Evolutionary conservation across 2,329 filamentous ascomycete genomes (phyloP).

Genomic region (Macrophomina pseudophaseolina): DNA sequence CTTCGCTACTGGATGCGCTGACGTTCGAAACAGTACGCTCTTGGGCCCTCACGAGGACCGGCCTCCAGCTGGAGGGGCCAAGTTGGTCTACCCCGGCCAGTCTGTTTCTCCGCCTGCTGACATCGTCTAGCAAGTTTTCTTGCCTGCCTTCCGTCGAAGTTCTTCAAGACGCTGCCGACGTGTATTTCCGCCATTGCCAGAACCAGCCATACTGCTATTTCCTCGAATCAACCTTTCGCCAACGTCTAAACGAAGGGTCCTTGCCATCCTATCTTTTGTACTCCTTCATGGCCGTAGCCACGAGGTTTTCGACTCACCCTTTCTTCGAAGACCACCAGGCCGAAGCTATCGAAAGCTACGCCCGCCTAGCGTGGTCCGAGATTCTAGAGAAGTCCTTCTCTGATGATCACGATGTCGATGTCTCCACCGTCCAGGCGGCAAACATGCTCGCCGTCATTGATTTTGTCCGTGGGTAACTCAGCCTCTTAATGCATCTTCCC

Average conservation of each 20-base stretch:
- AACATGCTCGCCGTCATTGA: slow-evolving; percentile 46
- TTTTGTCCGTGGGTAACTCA: slow-evolving; percentile 40
- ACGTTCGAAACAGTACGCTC: not conserved
- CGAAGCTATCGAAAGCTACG: slow-evolving; percentile 37
- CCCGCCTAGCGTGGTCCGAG: slow-evolving; percentile 41
- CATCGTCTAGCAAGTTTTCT: not conserved
- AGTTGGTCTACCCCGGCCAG: no score
- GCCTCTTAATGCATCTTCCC: no score
- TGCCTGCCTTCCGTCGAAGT: not conserved
- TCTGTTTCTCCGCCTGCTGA: not conserved
- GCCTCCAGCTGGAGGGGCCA: no score
- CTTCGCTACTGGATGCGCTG: not conserved
- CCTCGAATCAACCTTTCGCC: slow-evolving; percentile 42
- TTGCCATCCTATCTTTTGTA: slow-evolving; percentile 40
- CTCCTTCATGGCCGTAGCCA: slow-evolving; percentile 40
- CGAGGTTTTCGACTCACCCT: slow-evolving; percentile 39
- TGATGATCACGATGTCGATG: slow-evolving; percentile 37
- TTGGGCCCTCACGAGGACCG: no score
- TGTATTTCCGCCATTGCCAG: slow-evolving; percentile 44
- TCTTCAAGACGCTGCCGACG: slow-evolving; percentile 28
- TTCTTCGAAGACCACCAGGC: slow-evolving; percentile 35
- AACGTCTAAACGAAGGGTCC: slow-evolving; percentile 32
- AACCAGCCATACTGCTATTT: slow-evolving; percentile 49
- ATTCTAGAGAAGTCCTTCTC: slow-evolving; percentile 44
- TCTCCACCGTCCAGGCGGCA: slow-evolving; percentile 45